These are phyloP conservation scores for Phytophthora ohioensis DNA, from an alignment of 352 stramenopile genomes.

Conservation along the genomic window DNA sequence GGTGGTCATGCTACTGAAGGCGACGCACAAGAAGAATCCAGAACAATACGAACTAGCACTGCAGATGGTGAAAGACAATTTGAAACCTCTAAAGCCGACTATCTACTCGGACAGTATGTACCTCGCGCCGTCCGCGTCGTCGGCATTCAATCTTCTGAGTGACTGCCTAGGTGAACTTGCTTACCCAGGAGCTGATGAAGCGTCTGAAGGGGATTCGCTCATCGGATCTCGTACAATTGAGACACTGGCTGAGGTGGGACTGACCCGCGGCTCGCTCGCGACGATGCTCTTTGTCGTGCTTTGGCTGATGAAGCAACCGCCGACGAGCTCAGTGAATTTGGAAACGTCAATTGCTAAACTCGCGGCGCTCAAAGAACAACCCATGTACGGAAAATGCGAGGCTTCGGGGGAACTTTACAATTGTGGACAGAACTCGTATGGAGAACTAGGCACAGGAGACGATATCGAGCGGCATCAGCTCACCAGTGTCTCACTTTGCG, in stretches of 20 bases:
- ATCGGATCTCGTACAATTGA: conserved; percentile 72
- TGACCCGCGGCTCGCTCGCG: conserved; percentile 75
- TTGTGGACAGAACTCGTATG: conserved; percentile 91
- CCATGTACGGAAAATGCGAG: conserved; percentile 88
- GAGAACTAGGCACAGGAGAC: conserved; percentile 86
- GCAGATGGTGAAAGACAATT: conserved; percentile 77
- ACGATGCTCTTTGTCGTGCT: conserved; percentile 74
- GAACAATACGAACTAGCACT: conserved; percentile 75
- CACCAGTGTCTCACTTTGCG: conserved; percentile 78
- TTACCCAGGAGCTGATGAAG: conserved; percentile 4
- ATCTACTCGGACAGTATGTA: conserved; percentile 89
- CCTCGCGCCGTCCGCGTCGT: conserved; percentile 72
- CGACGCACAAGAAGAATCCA: conserved; percentile 70
- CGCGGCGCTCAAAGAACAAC: conserved; percentile 81
- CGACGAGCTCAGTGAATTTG: conserved; percentile 58
- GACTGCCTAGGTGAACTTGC: conserved; percentile 72
- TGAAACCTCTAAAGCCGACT: conserved; percentile 78
- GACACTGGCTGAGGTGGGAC: conserved; percentile 76
- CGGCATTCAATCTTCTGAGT: conserved; percentile 79
- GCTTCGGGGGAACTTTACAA: conserved; percentile 87
- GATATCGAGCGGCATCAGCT: conserved; percentile 86
- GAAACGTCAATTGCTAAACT: conserved; percentile 71
- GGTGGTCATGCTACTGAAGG: conserved; percentile 73
- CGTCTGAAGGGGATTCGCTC: conserved; percentile 30
- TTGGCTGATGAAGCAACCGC: conserved; percentile 75